Conservation (phyloP, 768 basidiomycete genomes). For the Hydnum rufescens region DNA sequence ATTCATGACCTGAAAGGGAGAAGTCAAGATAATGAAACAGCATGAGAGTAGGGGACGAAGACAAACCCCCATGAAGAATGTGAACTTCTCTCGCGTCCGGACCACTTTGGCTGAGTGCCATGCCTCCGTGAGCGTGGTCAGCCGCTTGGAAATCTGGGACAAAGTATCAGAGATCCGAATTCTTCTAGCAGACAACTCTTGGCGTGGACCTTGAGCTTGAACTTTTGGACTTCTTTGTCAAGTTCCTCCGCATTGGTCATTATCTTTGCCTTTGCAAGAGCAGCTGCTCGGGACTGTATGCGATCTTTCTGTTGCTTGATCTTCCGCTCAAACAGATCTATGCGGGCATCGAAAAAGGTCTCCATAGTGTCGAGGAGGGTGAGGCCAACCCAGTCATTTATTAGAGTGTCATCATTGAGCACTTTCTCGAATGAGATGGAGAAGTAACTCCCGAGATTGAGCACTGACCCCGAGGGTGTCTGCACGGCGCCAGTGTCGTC, state of each 20-base stretch:
- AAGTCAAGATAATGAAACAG: neutral
- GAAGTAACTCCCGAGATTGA: neutral
- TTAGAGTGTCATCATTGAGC: too few species aligned
- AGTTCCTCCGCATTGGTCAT: slow-evolving; percentile 53
- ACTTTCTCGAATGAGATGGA: neutral
- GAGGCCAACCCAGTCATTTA: neutral
- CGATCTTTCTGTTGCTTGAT: slow-evolving; percentile 74
- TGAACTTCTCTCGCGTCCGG: slow-evolving; percentile 49
- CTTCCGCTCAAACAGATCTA: slow-evolving; percentile 37
- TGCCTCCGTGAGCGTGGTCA: slow-evolving; percentile 53
- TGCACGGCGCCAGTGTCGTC: too few species aligned
- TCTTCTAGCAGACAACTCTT: neutral
- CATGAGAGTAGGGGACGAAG: neutral
- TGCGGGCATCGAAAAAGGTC: slow-evolving; percentile 82
- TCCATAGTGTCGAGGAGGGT: slow-evolving; percentile 52
- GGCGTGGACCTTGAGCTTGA: slow-evolving; percentile 55
- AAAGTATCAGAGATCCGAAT: neutral
- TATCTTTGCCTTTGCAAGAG: slow-evolving; percentile 42
- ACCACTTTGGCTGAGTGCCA: slow-evolving; percentile 91
- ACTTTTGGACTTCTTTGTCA: slow-evolving; percentile 69
- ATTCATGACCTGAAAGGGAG: slow-evolving; percentile 79
- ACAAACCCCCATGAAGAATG: neutral
- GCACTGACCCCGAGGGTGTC: neutral
- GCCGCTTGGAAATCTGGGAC: slow-evolving; percentile 52
- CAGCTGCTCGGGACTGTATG: slow-evolving; percentile 64